Percentiles rank a stretch among this genome's conserved stretches.
phyloP scores from a whole-genome alignment of 1,284 basidiomycete species.

The Schizophyllum amplum region DNA sequence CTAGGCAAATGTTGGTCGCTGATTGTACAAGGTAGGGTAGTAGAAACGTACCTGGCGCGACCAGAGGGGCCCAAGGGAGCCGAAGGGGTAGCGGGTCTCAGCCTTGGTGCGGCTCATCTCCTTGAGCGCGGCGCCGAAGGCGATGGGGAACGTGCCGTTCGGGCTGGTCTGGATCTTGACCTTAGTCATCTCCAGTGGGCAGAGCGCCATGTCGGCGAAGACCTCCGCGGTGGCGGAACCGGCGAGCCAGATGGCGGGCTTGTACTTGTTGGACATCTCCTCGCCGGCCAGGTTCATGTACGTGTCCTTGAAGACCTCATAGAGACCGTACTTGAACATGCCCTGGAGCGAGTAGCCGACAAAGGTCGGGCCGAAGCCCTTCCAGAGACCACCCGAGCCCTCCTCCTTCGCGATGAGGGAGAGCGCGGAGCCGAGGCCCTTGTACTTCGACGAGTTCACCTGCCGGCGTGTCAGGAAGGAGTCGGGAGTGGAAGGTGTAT shows the following conservation, averaged over 20 bases:
- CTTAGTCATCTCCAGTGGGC: constrained; percentile 79
- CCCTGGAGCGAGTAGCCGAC: constrained; percentile 95
- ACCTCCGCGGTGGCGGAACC: constrained; percentile 92
- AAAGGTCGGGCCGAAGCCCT: constrained; percentile 88
- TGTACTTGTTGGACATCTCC: constrained; percentile 81
- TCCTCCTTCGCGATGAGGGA: constrained; percentile 76
- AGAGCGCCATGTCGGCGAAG: constrained; percentile 88
- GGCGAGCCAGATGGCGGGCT: constrained; percentile 90
- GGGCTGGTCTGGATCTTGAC: constrained; percentile 78
- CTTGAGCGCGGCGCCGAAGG: constrained; percentile 59
- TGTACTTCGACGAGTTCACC: constrained; percentile 74
- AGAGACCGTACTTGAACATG: constrained; percentile 95
- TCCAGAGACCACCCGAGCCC: constrained; percentile 82
- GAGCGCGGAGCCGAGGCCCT: constrained; percentile 69
- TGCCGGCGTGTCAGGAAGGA: constrained; percentile 21
- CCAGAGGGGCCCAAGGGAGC: constrained; percentile 75
- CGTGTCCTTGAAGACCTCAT: constrained; percentile 91
- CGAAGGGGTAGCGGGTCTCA: constrained; percentile 75
- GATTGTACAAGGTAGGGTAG: neutral
- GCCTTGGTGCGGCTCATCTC: constrained; percentile 56
- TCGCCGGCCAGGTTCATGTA: constrained; percentile 84
- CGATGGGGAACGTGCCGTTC: constrained; percentile 64
- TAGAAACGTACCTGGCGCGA: constrained; percentile 58
- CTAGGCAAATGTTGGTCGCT: constrained; percentile 24
- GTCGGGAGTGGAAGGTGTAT: constrained; percentile 14